A percentile compares a stretch with the other conserved stretches of the same genome.
phyloP scores from a whole-genome alignment of 2,329 filamentous ascomycete genomes.

The Fusarium setosum region DNA sequence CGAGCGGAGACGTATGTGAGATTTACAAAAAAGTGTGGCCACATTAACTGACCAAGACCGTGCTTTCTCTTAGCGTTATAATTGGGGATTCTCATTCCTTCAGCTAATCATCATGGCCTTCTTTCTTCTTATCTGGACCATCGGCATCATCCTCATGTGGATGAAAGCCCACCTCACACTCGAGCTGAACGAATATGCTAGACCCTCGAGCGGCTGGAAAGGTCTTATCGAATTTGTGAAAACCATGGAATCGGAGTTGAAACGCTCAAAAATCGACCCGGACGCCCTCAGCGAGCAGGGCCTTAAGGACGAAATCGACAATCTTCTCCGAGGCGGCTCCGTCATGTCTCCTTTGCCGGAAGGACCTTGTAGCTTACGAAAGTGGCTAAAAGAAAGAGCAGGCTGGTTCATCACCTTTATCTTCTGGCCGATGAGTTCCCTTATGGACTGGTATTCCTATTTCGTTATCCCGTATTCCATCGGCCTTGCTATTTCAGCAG shows the following conservation, averaged over 20 bases:
- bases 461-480: neutral
- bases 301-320: neutral
- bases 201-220: neutral
- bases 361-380: neutral
- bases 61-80: neutral
- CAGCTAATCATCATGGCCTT: neutral
- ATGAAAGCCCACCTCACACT: neutral
- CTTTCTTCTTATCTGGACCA: neutral
- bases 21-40: neutral
- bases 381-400: too few species aligned
- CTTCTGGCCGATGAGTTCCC: neutral
- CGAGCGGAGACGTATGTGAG: neutral
- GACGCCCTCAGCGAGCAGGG: neutral
- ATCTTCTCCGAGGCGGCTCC: neutral
- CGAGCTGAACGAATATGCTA: neutral
- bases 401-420: neutral
- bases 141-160: neutral
- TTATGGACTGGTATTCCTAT: neutral
- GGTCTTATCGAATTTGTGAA: neutral
- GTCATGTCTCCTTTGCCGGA: neutral
- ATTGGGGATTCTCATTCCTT: constrained; percentile 24
- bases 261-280: neutral
- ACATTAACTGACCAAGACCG: neutral
- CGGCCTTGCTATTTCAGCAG: neutral
- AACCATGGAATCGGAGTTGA: neutral